Conservation (phyloP, 768 basidiomycete genomes). For the Coprinellus micaceus region DNA sequence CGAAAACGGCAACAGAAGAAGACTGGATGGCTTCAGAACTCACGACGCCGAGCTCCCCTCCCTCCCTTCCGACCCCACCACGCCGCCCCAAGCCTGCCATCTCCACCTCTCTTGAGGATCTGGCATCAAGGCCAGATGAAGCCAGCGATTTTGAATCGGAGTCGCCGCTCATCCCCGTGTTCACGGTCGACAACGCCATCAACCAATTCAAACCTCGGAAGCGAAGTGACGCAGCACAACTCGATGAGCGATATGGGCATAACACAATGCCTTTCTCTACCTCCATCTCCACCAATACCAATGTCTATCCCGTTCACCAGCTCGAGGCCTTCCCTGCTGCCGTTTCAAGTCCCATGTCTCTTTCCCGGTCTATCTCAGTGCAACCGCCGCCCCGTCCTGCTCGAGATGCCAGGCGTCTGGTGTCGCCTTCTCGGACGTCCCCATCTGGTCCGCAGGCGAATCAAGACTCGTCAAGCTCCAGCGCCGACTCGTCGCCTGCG, state of each 20-base stretch:
- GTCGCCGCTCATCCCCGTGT: conserved; percentile 49
- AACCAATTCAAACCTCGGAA: conserved; percentile 38
- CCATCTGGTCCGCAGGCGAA: neutral
- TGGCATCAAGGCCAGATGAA: neutral
- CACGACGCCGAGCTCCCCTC: neutral
- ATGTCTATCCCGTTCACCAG: conserved; percentile 5
- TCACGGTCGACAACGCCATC: conserved; percentile 43
- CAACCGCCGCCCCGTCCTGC: conserved; percentile 29
- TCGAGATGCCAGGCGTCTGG: conserved; percentile 23
- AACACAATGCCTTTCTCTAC: too few relatives aligned
- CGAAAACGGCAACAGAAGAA: neutral
- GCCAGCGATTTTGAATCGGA: conserved; percentile 8
- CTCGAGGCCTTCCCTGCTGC: conserved; percentile 3
- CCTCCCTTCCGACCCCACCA: conserved; percentile 6
- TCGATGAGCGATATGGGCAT: neutral
- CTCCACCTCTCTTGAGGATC: conserved; percentile 10
- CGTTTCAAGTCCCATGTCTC: too few relatives aligned
- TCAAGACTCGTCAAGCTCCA: conserved; percentile 18
- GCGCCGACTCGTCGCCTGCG: conserved; percentile 1
- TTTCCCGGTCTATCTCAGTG: conserved; percentile 13
- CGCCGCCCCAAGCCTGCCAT: conserved; percentile 7
- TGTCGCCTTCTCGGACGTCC: conserved; percentile 4
- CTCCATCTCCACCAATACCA: neutral
- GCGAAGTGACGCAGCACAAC: neutral
- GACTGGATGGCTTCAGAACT: neutral